A percentile compares a stretch with the other conserved stretches of the same genome.
Conservation (phyloP, 2,329 filamentous ascomycete genomes). For the Nemania sp. region DNA sequence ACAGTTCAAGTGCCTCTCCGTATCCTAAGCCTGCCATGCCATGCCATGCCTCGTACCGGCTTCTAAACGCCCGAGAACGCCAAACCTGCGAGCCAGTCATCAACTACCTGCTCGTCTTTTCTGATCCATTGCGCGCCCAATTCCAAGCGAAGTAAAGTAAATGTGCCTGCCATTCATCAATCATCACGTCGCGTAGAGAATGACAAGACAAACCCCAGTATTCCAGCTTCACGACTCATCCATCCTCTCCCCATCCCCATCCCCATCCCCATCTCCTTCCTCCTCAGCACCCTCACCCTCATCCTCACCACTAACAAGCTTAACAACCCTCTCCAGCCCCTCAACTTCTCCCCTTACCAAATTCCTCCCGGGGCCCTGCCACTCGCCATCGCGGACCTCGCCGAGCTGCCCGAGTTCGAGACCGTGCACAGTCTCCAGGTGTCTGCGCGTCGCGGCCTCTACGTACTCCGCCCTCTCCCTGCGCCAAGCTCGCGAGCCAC, state of each 20-base stretch:
- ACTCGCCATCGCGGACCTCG: conserved; percentile 66
- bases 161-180: conserved; percentile 5
- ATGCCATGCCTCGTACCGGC: too few species aligned
- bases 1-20: not conserved
- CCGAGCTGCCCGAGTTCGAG: conserved; percentile 66
- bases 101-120: not conserved
- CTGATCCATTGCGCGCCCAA: not conserved
- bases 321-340: conserved; percentile 57
- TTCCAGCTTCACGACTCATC: conserved; percentile 35
- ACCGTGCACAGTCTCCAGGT: conserved; percentile 71
- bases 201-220: not conserved
- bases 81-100: conserved; percentile 4
- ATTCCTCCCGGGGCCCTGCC: conserved; percentile 58
- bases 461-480: conserved; percentile 80
- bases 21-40: not conserved
- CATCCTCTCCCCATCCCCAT: conserved; percentile 29
- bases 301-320: too few species aligned
- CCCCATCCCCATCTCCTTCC: too few species aligned
- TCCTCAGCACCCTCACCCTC: too few species aligned
- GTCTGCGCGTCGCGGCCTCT: conserved; percentile 74
- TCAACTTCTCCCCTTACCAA: conserved; percentile 59
- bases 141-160: not conserved
- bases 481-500: conserved; percentile 57
- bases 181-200: conserved; percentile 4
- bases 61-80: conserved; percentile 10